Conservation (phyloP, 108 stramenopile genomes). For the Conticribra weissflogii region DNA sequence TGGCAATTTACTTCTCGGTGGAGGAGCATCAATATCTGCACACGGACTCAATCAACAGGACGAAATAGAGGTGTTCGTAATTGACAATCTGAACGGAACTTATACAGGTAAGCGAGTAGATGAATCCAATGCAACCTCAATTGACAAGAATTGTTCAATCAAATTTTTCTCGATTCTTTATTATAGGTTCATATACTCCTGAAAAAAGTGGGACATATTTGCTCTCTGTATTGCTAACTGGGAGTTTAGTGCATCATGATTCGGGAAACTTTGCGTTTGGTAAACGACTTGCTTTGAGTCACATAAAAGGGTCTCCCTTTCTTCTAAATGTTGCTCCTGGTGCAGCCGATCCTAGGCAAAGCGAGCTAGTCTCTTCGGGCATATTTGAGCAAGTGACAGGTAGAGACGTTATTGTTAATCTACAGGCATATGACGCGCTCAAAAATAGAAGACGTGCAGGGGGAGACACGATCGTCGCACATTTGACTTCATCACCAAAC, state of each 20-base stretch:
- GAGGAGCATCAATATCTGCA: background rate
- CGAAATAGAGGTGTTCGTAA: background rate
- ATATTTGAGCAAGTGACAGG: slow-evolving; percentile 11
- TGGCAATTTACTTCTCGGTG: slow-evolving; percentile 12
- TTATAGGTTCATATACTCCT: slow-evolving; percentile 5
- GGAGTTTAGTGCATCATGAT: background rate
- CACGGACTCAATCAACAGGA: slow-evolving; percentile 1
- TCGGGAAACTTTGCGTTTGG: background rate
- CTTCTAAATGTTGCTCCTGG: slow-evolving; percentile 16
- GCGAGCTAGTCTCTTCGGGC: slow-evolving; percentile 1
- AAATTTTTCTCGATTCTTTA: background rate
- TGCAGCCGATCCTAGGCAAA: slow-evolving; percentile 2
- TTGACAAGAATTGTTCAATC: slow-evolving; percentile 1
- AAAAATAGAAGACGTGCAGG: slow-evolving; percentile 12
- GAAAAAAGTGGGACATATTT: slow-evolving; percentile 4
- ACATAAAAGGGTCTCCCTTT: slow-evolving; percentile 28
- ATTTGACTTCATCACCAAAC: slow-evolving; percentile 8
- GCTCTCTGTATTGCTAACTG: slow-evolving; percentile 11
- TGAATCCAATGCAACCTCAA: no score
- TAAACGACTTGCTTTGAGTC: background rate
- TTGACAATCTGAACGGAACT: slow-evolving; percentile 14
- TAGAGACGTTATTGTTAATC: background rate
- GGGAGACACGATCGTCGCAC: slow-evolving; percentile 18
- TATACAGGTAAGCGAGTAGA: background rate
- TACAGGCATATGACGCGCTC: slow-evolving; percentile 20